Base-by-base conservation (phyloP, 148 eudicot species). In the Pouteria glomerata region DNA sequence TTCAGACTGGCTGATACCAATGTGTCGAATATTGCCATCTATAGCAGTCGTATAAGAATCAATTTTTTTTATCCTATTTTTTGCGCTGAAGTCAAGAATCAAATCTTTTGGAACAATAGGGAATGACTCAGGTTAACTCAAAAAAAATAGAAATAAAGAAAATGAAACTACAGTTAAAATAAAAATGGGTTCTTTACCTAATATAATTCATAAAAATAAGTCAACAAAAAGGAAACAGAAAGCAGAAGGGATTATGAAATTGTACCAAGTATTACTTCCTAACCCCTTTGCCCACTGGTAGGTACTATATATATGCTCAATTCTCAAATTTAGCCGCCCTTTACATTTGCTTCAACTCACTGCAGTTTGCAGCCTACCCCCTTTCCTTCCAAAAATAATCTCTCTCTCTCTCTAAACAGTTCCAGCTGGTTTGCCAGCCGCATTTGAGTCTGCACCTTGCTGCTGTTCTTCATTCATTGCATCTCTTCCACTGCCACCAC, bases 331-430 rank as follows among this genome's bases (percentile, higher is more conserved):
- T 68, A 3, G 73, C 79, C 86, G 81, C 79, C 71, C 67, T 79
- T 74, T 69, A 76, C 81, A 71, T 74, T 83, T 74, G 72, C 82
- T 80, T 77, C 52, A 42, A 80, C 81, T 71, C 81, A n/a, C 59
- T 77, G 53, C 69, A 63, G 33, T 73, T 79, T 76, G 72, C 72
- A 68, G 73, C 72, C 60, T 45, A 47, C 55, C 24, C 51, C n/a
- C 10, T 29, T 30, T 48, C 24, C 12, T 10, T n/a, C 57, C 2
- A 1, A 3, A 21, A 16, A 15, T 57, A 24, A 42, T 39, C 60
- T 50, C 51, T 31, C 69, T 65, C 35, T 33, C 27, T 52, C 73
- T 55, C 77, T 63, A 70, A 73, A 29, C 56, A 67, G 72, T 45
- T 74, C 59, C 67, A 24, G 57, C 58, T 26, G 70, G 56, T 67